Conservation (phyloP, 73 alveolate species). For the Tetrahymena elliotti region DNA sequence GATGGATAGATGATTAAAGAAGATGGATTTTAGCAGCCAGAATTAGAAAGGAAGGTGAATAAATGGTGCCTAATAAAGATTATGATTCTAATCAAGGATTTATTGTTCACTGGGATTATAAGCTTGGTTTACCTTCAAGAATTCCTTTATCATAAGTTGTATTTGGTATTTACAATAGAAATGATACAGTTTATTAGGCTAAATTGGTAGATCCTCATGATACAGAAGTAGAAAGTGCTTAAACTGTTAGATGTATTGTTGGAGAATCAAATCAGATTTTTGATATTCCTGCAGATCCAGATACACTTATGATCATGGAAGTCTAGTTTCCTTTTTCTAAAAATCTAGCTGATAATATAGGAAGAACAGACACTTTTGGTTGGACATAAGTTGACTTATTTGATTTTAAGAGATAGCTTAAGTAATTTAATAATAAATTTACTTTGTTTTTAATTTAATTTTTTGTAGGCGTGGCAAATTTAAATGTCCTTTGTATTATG, state of each 20-base stretch:
- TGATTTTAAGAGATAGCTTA: conserved; percentile 54
- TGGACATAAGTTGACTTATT: conserved; percentile 77
- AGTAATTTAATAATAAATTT: background rate
- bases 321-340: conserved; percentile 64
- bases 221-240: conserved; percentile 55
- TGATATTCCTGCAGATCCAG: conserved; percentile 65
- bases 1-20: conserved; percentile 76
- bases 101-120: conserved; percentile 73
- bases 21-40: conserved; percentile 65
- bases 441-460: background rate
- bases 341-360: conserved; percentile 34
- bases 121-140: conserved; percentile 62
- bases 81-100: conserved; percentile 51
- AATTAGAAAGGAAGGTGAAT: conserved; percentile 31
- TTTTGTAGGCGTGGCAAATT: conserved; percentile 56
- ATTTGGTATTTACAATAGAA: conserved; percentile 76
- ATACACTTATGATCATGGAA: conserved; percentile 59
- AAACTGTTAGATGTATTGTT: conserved; percentile 50
- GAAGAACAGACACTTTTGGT: conserved; percentile 54
- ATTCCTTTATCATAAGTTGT: conserved; percentile 51
- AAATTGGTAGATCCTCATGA: conserved; percentile 70
- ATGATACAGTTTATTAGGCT: conserved; percentile 65
- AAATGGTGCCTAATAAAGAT: conserved; percentile 9
- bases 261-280: conserved; percentile 45
- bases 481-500: conserved; percentile 69